Base-by-base conservation (phyloP, 1,139 yeast genomes). In the Saccharomyces hybrid region DNA sequence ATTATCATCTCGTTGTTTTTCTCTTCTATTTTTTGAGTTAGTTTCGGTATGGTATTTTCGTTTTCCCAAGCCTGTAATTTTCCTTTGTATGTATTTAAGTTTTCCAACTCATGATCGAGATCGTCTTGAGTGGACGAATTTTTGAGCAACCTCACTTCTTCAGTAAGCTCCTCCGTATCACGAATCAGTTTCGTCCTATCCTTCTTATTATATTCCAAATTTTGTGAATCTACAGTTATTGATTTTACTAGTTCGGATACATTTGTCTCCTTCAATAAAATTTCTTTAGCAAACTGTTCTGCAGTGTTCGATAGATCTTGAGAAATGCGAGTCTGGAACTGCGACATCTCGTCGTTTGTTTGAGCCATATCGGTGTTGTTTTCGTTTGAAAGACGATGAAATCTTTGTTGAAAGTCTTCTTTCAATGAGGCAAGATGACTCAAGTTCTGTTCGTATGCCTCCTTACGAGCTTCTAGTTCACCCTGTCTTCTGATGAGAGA, bases 401-500 rank as follows among this genome's bases (percentile, higher is more conserved):
- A 38, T 2, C n/a, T 14, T 2, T 47, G 26, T 12, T 21, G 26
- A 12, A 58, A 48, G 11, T 47, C 47, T 26, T 47, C 19, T 6
- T 49, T 44, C 16, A 56, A 27, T 1, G 58, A 58, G 34, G 62
- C 60, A 42, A 75, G 57, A 2, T 55, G 57, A 4, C 59, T 27
- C 21, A 67, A 29, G 53, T 76, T 74, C 8, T 60, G 58, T 16
- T 71, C 63, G 57, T 75, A 70, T 4, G 72, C 73, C 2, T 72
- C 73, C 51, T 75, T 75, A 47, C 78, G 77, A 0, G 83, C 80
- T 54, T 74, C 75, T 51, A 84, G 71, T 50, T 82, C 79, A 2
- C 95, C 96, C 59, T 82, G 82, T 50, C 74, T 65, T 32, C 82
- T 72, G 6, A 80, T 76, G 21, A 75, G 66, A 1, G 68, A 68